A percentile compares a stretch with the other conserved stretches of the same genome.
These are phyloP conservation scores for Ambrosia hybrid DNA, from an alignment of 140 eudicot genomes.

Conservation along the genomic window DNA sequence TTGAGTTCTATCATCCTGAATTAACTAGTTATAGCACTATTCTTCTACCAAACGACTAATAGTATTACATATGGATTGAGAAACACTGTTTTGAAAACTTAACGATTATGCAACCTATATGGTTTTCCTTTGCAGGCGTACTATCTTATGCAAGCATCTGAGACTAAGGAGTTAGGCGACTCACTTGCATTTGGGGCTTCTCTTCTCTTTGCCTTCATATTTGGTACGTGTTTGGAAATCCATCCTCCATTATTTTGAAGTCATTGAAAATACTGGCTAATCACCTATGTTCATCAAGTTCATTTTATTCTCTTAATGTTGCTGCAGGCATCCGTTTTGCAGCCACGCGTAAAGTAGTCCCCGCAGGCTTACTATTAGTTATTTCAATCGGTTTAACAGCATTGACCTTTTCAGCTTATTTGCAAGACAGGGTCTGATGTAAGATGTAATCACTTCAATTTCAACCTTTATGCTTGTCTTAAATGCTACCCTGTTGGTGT, in stretches of 20 bases:
- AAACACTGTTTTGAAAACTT: not conserved
- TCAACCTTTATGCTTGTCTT: not conserved
- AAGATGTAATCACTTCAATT: conserved; percentile 16
- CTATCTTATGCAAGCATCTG: conserved; percentile 54
- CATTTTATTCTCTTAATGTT: conserved; percentile 12
- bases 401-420: conserved; percentile 40
- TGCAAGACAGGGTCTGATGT: conserved; percentile 38
- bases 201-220: conserved; percentile 47
- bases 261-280: not conserved
- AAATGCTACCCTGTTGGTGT: not conserved
- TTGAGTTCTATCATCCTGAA: not conserved
- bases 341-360: conserved; percentile 43
- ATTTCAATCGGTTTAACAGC: conserved; percentile 40
- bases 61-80: not conserved
- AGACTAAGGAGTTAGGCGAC: conserved; percentile 48
- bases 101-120: not conserved
- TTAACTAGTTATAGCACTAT: not conserved
- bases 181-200: conserved; percentile 62
- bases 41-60: not conserved
- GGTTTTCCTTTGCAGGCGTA: conserved; percentile 34
- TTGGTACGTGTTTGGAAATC: conserved; percentile 30
- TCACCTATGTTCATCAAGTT: not conserved
- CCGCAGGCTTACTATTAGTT: conserved; percentile 42
- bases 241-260: not conserved
- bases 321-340: conserved; percentile 46